These are phyloP conservation scores for Blastobotrys robertii DNA, from an alignment of 805 yeast genomes.

Conservation along the genomic window DNA sequence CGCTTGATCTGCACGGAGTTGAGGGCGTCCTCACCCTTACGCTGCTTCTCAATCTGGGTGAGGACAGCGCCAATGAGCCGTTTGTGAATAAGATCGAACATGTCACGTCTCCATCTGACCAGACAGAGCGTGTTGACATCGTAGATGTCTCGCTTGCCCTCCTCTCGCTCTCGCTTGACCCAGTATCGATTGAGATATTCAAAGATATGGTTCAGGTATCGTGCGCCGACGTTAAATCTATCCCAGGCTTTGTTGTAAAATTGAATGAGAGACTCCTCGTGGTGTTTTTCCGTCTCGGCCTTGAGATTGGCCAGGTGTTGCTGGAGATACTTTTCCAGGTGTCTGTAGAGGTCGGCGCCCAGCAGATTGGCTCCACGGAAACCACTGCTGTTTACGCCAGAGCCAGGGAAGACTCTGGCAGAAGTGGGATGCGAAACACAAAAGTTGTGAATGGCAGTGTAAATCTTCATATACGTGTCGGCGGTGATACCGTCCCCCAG, in stretches of 20 bases:
- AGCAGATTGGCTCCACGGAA: conserved; percentile 42
- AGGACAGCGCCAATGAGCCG: conserved; percentile 60
- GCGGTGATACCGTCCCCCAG: conserved; percentile 28
- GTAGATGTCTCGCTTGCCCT: conserved; percentile 79
- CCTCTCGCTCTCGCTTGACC: conserved; percentile 93
- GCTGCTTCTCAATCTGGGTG: conserved; percentile 63
- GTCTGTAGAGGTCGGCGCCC: conserved; percentile 81
- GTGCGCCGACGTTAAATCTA: conserved; percentile 83
- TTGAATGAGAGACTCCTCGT: conserved; percentile 60
- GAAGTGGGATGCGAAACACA: conserved; percentile 41
- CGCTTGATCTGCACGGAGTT: conserved; percentile 55
- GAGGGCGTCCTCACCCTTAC: conserved; percentile 61
- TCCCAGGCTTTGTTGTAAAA: conserved; percentile 86
- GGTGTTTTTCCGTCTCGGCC: conserved; percentile 30
- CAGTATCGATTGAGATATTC: conserved; percentile 95
- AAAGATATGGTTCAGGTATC: conserved; percentile 82
- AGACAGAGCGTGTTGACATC: conserved; percentile 87
- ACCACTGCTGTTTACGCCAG: conserved; percentile 8
- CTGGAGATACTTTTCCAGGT: conserved; percentile 56
- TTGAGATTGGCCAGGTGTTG: conserved; percentile 33
- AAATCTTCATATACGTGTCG: conserved; percentile 74
- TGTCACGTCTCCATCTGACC: conserved; percentile 75
- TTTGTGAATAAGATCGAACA: conserved; percentile 61
- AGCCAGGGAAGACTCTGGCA: conserved; percentile 10
- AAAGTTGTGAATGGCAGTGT: conserved; percentile 86